phyloP scores from a whole-genome alignment of 129 eudicot genomes.

The Chrysanthemum lavandulifolium region DNA sequence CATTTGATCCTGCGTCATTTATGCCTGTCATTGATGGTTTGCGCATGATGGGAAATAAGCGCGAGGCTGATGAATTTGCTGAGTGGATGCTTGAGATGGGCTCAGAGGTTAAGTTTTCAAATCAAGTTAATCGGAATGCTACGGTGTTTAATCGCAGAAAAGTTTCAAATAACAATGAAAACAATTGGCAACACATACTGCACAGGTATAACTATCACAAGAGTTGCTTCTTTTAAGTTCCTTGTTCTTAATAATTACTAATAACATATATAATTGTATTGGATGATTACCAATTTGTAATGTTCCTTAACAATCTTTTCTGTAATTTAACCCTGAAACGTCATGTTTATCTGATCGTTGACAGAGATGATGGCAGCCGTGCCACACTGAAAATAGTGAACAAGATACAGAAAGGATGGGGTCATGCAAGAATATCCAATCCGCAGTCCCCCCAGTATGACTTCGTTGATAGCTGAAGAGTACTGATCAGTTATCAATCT shows the following conservation, averaged over 20 bases:
- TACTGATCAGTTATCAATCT: neutral
- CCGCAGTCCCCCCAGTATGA: slow-evolving; percentile 43
- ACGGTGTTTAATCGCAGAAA: slow-evolving; percentile 32
- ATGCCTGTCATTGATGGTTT: slow-evolving; percentile 86
- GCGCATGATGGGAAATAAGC: slow-evolving; percentile 52
- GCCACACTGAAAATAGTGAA: slow-evolving; percentile 65
- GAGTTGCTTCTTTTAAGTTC: slow-evolving; percentile 2
- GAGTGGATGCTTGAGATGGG: slow-evolving; percentile 82
- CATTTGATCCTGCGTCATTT: slow-evolving; percentile 77
- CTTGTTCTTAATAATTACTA: no score
- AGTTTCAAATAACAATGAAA: slow-evolving; percentile 33
- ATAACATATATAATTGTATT: neutral
- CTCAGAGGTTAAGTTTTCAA: slow-evolving; percentile 45
- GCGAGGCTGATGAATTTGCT: slow-evolving; percentile 75
- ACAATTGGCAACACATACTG: slow-evolving; percentile 58
- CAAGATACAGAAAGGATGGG: slow-evolving; percentile 87
- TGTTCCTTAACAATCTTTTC: neutral
- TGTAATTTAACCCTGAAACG: neutral
- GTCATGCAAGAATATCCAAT: slow-evolving; percentile 56
- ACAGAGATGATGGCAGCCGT: slow-evolving; percentile 94
- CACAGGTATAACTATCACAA: slow-evolving; percentile 53
- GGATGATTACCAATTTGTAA: neutral
- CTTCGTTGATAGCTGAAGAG: slow-evolving; percentile 47
- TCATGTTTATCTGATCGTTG: slow-evolving; percentile 14
- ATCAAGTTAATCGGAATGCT: slow-evolving; percentile 37